A percentile compares a stretch with the other conserved stretches of the same genome.
Evolutionary conservation across 1,284 basidiomycete species (phyloP).

Genomic region (Mycosarcoma mackinlayi): DNA sequence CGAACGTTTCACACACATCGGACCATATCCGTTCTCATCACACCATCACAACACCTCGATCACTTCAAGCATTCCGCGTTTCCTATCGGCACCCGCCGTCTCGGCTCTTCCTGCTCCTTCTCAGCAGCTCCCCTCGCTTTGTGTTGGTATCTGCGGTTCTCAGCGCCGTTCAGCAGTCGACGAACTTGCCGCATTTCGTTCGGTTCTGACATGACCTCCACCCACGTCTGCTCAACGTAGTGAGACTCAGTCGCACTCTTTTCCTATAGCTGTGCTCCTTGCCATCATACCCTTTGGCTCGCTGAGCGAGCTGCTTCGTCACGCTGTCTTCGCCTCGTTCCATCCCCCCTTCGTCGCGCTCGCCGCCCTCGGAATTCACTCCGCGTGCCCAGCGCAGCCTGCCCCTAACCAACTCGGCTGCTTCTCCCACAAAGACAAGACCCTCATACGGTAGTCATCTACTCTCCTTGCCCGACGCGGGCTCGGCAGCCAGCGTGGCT

Average conservation of each 20-base stretch:
- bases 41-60: not conserved
- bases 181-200: too few relatives aligned
- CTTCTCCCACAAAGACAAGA: slow-evolving; percentile 12
- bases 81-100: too few relatives aligned
- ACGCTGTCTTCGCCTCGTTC: slow-evolving; percentile 42
- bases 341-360: slow-evolving; percentile 32
- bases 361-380: slow-evolving; percentile 18
- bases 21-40: not conserved
- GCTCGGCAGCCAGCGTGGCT: slow-evolving; percentile 15
- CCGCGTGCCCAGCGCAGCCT: slow-evolving; percentile 32
- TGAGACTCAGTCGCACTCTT: too few relatives aligned
- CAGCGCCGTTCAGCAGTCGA: too few relatives aligned
- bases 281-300: slow-evolving; percentile 3
- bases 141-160: too few relatives aligned
- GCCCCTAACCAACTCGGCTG: slow-evolving; percentile 14
- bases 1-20: not conserved
- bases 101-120: too few relatives aligned
- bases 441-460: slow-evolving; percentile 22
- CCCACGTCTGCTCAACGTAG: too few relatives aligned
- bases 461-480: slow-evolving; percentile 20
- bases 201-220: too few relatives aligned
- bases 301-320: slow-evolving; percentile 12
- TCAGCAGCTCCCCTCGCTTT: too few relatives aligned
- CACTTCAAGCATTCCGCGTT: too few relatives aligned
- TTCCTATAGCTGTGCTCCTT: too few relatives aligned